Base-by-base conservation (phyloP, 2,329 filamentous ascomycete genomes). In the Pseudogymnoascus destructans region DNA sequence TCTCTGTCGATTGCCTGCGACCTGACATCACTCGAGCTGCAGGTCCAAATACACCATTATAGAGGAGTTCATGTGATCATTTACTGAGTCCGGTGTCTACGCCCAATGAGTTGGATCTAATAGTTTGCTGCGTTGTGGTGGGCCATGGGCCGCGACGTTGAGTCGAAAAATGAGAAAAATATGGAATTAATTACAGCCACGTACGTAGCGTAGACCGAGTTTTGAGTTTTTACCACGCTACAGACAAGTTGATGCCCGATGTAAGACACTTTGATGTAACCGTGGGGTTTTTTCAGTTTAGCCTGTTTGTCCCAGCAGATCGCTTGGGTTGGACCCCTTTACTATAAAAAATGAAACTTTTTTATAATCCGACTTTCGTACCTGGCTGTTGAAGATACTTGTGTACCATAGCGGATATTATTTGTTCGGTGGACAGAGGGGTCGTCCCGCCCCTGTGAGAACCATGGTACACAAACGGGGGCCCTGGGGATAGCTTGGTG, bases 101-200 rank as follows among this genome's bases (percentile, higher is more conserved):
- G 40, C 40, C 40, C 21, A 49, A 49, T 49, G 40, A 27, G 40
- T 49, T 25, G 21, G 13, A 25, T 25, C 6, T 49, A 49, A 49
- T 49, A 49, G 40, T 49, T n/a, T 49, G 21, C 40, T 49, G 21
- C 21, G 21, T 49, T 25, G 40, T 49, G 40, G 40, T 49, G 40
- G 40, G 40, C 40, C 40, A 49, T 49, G 40, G 40, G 21, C 40
- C 40, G 13, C 40, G 40, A 49, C 9, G 40, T 49, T 49, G 40
- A 49, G 40, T 49, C 40, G 27, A 49, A 49, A 49, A 49, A 49
- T 49, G 40, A 49, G 40, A 49, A 49, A 46, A 49, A 25, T 49
- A 49, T 49, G 40, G 40, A 49, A 49, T 49, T 49, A 49, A 27
- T 49, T 25, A 23, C 40, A 49, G 40, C 40, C 40, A 49, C 40